phyloP scores from a whole-genome alignment of 1,284 basidiomycete species.

The Ceratobasidium papillatum region DNA sequence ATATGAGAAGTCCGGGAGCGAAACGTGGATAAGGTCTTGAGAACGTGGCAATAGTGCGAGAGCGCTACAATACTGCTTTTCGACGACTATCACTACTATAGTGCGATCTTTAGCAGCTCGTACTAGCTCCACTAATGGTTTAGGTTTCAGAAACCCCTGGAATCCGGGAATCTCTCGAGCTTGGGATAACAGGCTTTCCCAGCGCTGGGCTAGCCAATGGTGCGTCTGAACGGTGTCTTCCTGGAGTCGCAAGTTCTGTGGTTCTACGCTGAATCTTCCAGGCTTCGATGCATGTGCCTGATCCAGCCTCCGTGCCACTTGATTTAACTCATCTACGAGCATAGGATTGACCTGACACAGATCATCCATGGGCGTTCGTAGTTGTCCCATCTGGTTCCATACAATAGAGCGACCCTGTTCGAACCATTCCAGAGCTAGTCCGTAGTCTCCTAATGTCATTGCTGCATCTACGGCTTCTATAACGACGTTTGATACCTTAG shows the following conservation, averaged over 20 bases:
- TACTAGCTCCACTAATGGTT: not conserved
- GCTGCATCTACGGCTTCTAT: not conserved
- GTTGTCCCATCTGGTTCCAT: not conserved
- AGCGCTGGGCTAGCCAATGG: not conserved
- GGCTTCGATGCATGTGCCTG: not conserved
- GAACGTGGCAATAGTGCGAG: not conserved
- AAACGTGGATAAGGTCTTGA: not conserved
- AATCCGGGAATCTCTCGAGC: constrained; percentile 1
- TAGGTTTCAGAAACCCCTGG: not conserved
- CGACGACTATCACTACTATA: not conserved
- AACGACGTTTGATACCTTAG: not conserved
- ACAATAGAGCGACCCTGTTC: constrained; percentile 47
- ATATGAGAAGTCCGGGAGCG: not conserved
- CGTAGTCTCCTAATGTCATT: not conserved
- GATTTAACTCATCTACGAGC: not conserved
- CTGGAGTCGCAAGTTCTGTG: not conserved
- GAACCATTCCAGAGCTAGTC: constrained; percentile 47
- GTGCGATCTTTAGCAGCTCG: not conserved
- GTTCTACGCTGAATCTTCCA: not conserved
- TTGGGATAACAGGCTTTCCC: constrained; percentile 7
- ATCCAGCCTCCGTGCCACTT: not conserved
- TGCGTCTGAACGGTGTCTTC: not conserved
- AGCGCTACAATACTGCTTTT: not conserved
- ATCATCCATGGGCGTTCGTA: not conserved
- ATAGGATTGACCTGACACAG: not conserved